Percentiles rank a stretch among this genome's conserved stretches.
These are phyloP conservation scores for Clarireedia homoeocarpa DNA, from an alignment of 2,329 filamentous ascomycete species.

Conservation along the genomic window DNA sequence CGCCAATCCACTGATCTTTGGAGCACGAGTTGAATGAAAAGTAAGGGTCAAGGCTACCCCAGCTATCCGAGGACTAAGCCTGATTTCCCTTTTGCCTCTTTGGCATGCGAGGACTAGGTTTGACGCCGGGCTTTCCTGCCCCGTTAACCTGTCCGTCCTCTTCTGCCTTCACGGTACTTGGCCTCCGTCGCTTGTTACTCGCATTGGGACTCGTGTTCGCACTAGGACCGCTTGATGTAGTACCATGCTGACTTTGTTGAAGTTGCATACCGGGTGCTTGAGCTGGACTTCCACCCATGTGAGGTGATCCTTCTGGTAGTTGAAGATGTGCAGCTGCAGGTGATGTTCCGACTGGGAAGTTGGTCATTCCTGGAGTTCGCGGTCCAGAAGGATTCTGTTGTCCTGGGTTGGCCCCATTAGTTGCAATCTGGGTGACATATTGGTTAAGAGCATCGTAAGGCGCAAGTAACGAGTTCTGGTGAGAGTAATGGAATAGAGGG, in stretches of 20 bases:
- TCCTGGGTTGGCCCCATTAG: conserved; percentile 13
- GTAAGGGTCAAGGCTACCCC: background rate
- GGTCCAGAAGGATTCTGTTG: conserved; percentile 21
- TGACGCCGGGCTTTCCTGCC: conserved; percentile 28
- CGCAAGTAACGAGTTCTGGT: conserved; percentile 44
- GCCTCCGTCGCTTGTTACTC: conserved; percentile 33
- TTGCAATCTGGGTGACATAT: conserved; percentile 42
- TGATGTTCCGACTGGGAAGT: conserved; percentile 50
- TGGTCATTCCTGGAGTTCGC: conserved; percentile 26
- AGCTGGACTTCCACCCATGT: conserved; percentile 49
- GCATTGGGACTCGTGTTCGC: conserved; percentile 48
- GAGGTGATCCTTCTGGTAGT: conserved; percentile 51
- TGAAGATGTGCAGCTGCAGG: conserved; percentile 53
- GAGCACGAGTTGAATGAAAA: background rate
- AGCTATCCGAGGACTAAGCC: conserved; percentile 10
- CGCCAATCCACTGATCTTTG: background rate
- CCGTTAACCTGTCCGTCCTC: conserved; percentile 27
- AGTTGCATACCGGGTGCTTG: conserved; percentile 57
- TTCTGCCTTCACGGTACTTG: conserved; percentile 33
- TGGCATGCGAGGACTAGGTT: conserved; percentile 33
- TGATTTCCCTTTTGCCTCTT: conserved; percentile 32
- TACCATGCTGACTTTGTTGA: conserved; percentile 61
- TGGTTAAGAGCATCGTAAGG: conserved; percentile 54
- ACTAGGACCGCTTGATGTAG: conserved; percentile 56
- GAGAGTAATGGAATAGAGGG: conserved; percentile 51